A percentile compares a stretch with the other conserved stretches of the same genome.
Conservation (phyloP, 2,329 filamentous ascomycete genomes). For the Gyromitra esculenta region DNA sequence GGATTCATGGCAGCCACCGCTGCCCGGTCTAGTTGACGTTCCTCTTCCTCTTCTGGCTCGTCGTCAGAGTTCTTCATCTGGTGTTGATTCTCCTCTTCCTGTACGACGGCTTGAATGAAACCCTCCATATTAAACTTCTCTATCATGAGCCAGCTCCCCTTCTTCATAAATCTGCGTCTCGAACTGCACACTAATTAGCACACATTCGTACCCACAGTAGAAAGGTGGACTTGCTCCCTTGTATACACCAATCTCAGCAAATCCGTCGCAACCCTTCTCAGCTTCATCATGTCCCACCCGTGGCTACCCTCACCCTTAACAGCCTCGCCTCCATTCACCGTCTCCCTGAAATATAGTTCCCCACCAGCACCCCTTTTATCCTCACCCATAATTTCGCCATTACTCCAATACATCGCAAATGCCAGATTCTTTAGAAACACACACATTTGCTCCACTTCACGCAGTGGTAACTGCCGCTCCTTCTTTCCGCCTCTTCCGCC, state of each 20-base stretch:
- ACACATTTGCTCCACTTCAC: slow-evolving; percentile 77
- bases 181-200: slow-evolving; percentile 65
- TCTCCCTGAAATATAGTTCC: slow-evolving; percentile 62
- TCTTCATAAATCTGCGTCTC: slow-evolving; percentile 80
- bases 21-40: slow-evolving; percentile 45
- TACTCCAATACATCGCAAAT: slow-evolving; percentile 87
- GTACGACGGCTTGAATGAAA: slow-evolving; percentile 85
- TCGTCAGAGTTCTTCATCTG: slow-evolving; percentile 71
- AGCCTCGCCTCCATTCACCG: no score
- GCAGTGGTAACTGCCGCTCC: slow-evolving; percentile 63
- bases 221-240: slow-evolving; percentile 69
- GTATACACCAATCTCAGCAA: slow-evolving; percentile 90
- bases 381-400: slow-evolving; percentile 70
- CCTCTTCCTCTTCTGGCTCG: slow-evolving; percentile 62
- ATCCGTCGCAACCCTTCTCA: slow-evolving; percentile 81
- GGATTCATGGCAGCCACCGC: slow-evolving; percentile 43
- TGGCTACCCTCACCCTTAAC: slow-evolving; percentile 58
- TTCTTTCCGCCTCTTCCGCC: slow-evolving; percentile 65
- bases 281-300: slow-evolving; percentile 78
- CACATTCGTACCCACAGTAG: slow-evolving; percentile 5
- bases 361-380: slow-evolving; percentile 61
- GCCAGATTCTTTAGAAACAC: slow-evolving; percentile 89
- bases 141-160: slow-evolving; percentile 95
- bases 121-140: slow-evolving; percentile 84
- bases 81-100: slow-evolving; percentile 82